phyloP scores from a whole-genome alignment of 164 flowering plant species.

The Umbilicus rupestris region DNA sequence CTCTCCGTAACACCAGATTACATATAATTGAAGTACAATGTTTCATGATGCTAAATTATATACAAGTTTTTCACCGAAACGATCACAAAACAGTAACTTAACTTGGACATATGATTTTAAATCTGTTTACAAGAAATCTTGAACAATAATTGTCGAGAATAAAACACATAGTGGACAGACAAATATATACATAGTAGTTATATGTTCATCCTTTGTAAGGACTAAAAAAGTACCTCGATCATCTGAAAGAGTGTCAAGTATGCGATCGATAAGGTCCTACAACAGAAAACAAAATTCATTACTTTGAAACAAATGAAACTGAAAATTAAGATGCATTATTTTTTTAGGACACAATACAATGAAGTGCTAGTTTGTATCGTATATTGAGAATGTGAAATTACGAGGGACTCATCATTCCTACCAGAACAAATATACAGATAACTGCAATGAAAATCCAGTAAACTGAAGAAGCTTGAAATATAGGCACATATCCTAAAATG shows the following conservation, averaged over 20 bases:
- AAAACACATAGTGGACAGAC: background rate
- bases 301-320: background rate
- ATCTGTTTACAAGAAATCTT: too few species aligned
- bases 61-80: too few species aligned
- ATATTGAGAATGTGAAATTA: background rate
- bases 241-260: conserved; percentile 37
- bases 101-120: too few species aligned
- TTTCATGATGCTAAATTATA: too few species aligned
- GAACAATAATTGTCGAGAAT: background rate
- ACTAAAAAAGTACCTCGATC: conserved; percentile 37
- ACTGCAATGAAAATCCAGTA: background rate
- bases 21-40: too few species aligned
- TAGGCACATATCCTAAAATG: background rate
- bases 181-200: background rate
- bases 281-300: background rate
- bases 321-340: background rate
- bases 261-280: conserved; percentile 44
- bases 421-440: background rate
- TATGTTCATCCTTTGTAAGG: background rate
- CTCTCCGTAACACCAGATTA: too few species aligned
- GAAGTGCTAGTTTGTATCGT: background rate
- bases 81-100: background rate
- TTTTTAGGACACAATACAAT: background rate
- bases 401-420: background rate
- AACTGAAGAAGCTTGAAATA: background rate